Evolutionary conservation across 768 basidiomycete species (phyloP).

Genomic region (Crepidotus variabilis): DNA sequence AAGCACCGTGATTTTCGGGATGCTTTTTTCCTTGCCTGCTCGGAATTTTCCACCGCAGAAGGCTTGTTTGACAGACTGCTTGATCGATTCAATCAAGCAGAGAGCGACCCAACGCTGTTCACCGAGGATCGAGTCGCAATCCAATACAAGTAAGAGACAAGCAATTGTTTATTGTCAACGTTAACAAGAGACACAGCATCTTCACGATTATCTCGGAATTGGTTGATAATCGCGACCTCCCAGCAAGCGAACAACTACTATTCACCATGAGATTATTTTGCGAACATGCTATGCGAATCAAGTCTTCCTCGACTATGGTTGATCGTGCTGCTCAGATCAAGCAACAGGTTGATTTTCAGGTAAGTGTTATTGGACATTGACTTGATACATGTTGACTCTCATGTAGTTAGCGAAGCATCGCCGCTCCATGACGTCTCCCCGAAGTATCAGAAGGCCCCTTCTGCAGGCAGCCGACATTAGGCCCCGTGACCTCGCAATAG

Average conservation of each 20-base stretch:
- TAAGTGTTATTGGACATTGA: conserved; percentile 7
- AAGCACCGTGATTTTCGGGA: conserved; percentile 35
- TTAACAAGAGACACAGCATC: conserved; percentile 20
- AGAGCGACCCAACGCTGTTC: conserved; percentile 13
- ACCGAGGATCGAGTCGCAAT: conserved; percentile 25
- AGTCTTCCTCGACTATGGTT: conserved; percentile 27
- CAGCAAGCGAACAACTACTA: conserved; percentile 26
- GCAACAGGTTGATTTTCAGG: conserved; percentile 24
- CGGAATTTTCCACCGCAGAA: conserved; percentile 38
- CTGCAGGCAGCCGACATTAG: conserved; percentile 28
- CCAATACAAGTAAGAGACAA: conserved; percentile 32
- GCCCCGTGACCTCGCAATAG: conserved; percentile 38
- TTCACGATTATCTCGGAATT: conserved; percentile 34
- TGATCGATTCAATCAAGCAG: conserved; percentile 34
- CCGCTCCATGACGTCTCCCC: background rate
- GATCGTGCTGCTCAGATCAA: conserved; percentile 29
- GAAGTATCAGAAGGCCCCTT: conserved; percentile 22
- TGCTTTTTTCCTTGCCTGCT: conserved; percentile 36
- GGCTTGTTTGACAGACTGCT: conserved; percentile 33
- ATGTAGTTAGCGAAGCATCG: background rate
- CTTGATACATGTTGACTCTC: background rate
- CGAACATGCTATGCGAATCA: conserved; percentile 22
- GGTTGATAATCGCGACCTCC: conserved; percentile 27
- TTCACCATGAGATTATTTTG: conserved; percentile 34
- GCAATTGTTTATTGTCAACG: background rate